Evolutionary conservation across 2,329 filamentous ascomycete species (phyloP).

Genomic region (Juglanconis oblonga): DNA sequence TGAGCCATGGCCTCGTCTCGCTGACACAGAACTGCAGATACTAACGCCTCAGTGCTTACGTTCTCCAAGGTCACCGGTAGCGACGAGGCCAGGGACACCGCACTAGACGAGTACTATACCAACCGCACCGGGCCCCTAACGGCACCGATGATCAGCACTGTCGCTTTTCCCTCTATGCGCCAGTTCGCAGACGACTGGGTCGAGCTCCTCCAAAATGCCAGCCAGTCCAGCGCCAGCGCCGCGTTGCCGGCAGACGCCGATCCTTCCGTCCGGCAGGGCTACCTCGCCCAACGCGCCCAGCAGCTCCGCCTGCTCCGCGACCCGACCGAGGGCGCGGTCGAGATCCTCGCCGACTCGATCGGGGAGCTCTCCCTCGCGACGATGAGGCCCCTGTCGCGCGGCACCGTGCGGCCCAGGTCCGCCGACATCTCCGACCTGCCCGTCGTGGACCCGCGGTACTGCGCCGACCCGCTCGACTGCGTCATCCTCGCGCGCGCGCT

Average conservation of each 20-base stretch:
- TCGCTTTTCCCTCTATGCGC: constrained; percentile 23
- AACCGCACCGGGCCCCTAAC: constrained; percentile 25
- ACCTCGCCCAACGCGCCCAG: constrained; percentile 24
- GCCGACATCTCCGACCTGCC: constrained; percentile 44
- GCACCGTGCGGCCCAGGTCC: constrained; percentile 49
- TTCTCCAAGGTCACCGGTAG: constrained; percentile 16
- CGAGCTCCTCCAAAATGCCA: constrained; percentile 16
- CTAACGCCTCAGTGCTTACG: constrained; percentile 19
- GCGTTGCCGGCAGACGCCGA: constrained; percentile 14
- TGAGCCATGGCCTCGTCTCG: neutral
- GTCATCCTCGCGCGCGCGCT: constrained; percentile 44
- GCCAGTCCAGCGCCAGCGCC: constrained; percentile 2
- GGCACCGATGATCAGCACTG: constrained; percentile 24
- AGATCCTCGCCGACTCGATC: constrained; percentile 25
- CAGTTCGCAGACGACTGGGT: constrained; percentile 18
- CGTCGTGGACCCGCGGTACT: constrained; percentile 49
- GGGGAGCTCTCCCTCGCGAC: constrained; percentile 23
- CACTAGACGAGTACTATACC: constrained; percentile 20
- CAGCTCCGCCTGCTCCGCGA: constrained; percentile 35
- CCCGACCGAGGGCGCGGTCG: constrained; percentile 27
- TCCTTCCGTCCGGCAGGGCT: constrained; percentile 21
- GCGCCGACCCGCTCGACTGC: constrained; percentile 43
- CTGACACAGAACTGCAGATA: constrained; percentile 18
- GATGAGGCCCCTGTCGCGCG: constrained; percentile 28
- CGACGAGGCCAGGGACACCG: constrained; percentile 13